These are phyloP conservation scores for Trypethelium eluteriae DNA, from an alignment of 495 filamentous ascomycete genomes.

Conservation along the genomic window DNA sequence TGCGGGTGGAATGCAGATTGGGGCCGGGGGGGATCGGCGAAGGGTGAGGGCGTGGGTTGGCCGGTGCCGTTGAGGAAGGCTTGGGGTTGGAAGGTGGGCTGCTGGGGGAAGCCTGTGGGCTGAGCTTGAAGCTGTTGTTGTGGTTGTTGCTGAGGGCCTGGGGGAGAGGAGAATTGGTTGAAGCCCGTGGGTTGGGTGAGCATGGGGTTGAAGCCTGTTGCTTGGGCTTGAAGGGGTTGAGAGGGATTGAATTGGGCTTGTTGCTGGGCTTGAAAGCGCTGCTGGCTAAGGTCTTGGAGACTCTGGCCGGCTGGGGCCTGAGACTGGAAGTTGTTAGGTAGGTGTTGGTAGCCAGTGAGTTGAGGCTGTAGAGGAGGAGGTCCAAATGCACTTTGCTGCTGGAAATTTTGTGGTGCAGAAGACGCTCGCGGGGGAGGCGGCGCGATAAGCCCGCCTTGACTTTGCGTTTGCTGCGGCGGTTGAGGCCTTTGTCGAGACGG, in stretches of 20 bases:
- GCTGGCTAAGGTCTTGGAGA: conserved; percentile 60
- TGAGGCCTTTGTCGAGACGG: conserved; percentile 62
- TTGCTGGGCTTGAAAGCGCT: conserved; percentile 40
- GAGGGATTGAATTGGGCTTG: conserved; percentile 38
- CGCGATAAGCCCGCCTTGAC: conserved; percentile 59
- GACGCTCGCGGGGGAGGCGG: conserved; percentile 77
- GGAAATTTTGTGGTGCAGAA: conserved; percentile 77
- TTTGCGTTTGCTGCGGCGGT: conserved; percentile 54
- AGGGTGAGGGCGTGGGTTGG: conserved; percentile 41
- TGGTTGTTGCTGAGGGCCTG: conserved; percentile 26
- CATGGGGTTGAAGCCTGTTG: conserved; percentile 22
- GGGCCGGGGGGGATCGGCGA: conserved; percentile 24
- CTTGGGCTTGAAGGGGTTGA: conserved; percentile 36
- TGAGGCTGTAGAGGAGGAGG: conserved; percentile 72
- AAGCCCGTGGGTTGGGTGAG: conserved; percentile 22
- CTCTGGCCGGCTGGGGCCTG: conserved; percentile 66
- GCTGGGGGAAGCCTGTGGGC: conserved; percentile 31
- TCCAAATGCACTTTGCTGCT: conserved; percentile 63
- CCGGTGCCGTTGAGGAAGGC: conserved; percentile 12
- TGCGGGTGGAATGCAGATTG: conserved; percentile 9
- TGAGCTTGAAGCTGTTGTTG: conserved; percentile 39
- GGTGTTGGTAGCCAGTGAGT: conserved; percentile 61
- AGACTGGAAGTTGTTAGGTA: conserved; percentile 36
- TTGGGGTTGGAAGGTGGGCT: conserved; percentile 15
- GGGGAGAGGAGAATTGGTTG: conserved; percentile 40